phyloP scores from a whole-genome alignment of 108 stramenopile species.

The Skeletonema tropicum region DNA sequence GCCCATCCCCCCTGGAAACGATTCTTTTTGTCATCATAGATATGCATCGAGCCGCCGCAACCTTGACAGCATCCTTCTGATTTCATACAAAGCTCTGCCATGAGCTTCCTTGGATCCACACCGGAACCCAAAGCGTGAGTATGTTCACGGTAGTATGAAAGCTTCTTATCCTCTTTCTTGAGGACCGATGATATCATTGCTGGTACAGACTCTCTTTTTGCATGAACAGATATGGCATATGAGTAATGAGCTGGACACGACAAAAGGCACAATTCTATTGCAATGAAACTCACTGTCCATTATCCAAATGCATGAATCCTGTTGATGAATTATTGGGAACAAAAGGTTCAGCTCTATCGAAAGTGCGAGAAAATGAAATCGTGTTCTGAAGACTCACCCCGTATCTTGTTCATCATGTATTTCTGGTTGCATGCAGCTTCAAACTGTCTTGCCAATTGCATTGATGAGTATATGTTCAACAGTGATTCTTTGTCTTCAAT shows the following conservation, averaged over 20 bases:
- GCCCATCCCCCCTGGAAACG: slow-evolving; percentile 77
- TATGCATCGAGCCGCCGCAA: slow-evolving; percentile 70
- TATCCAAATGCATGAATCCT: slow-evolving; percentile 79
- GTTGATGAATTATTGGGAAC: too few relatives aligned
- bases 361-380: too few relatives aligned
- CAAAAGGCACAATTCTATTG: background rate
- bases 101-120: slow-evolving; percentile 55
- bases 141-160: slow-evolving; percentile 74
- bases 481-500: slow-evolving; percentile 45
- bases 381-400: background rate
- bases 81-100: slow-evolving; percentile 75
- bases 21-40: slow-evolving; percentile 57
- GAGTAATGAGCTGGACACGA: background rate
- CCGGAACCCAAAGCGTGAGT: slow-evolving; percentile 65
- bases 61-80: slow-evolving; percentile 63
- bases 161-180: slow-evolving; percentile 56
- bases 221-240: background rate
- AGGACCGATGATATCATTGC: slow-evolving; percentile 58
- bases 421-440: slow-evolving; percentile 38
- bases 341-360: too few relatives aligned
- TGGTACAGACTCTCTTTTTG: slow-evolving; percentile 52
- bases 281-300: slow-evolving; percentile 42
- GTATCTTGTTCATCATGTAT: slow-evolving; percentile 35
- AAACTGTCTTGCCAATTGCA: slow-evolving; percentile 31
- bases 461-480: slow-evolving; percentile 25